These are phyloP conservation scores for Cutaneotrichosporon dermatis DNA, from an alignment of 1,284 basidiomycete genomes.

Conservation along the genomic window DNA sequence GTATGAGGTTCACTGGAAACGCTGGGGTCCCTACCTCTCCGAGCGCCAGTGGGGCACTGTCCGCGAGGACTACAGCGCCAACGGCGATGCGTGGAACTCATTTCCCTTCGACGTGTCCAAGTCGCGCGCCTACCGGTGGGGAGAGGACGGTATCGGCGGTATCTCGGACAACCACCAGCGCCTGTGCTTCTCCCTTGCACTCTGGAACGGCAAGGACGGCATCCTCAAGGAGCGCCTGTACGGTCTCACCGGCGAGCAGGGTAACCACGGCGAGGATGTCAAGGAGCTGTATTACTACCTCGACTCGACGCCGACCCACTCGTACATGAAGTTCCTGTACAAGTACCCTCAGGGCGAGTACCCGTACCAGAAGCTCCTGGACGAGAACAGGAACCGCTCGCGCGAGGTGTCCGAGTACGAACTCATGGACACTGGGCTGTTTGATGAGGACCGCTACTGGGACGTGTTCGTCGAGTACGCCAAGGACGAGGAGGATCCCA, in stretches of 20 bases:
- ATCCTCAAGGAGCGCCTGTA: slow-evolving; percentile 96
- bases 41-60: slow-evolving; percentile 99
- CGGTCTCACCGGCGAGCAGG: slow-evolving; percentile 86
- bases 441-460: slow-evolving; percentile 95
- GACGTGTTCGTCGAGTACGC: slow-evolving; percentile 83
- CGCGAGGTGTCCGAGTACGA: slow-evolving; percentile 89
- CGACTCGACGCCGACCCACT: slow-evolving; percentile 95
- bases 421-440: slow-evolving; percentile 84
- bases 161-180: slow-evolving; percentile 95
- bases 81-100: slow-evolving; percentile 96
- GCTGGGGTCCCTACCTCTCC: slow-evolving; percentile 95
- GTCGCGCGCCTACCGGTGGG: slow-evolving; percentile 95
- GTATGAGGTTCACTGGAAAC: slow-evolving; percentile 83
- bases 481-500: slow-evolving; percentile 87
- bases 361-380: slow-evolving; percentile 89
- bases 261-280: slow-evolving; percentile 98
- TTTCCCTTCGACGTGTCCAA: slow-evolving; percentile 94
- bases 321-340: slow-evolving; percentile 99
- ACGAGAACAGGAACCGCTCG: slow-evolving; percentile 74
- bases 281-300: slow-evolving; percentile 98
- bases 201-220: slow-evolving; percentile 93
- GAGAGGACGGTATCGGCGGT: slow-evolving; percentile 94
- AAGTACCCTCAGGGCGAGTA: slow-evolving; percentile 91
- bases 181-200: slow-evolving; percentile 79
- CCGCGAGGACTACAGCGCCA: slow-evolving; percentile 91